Conservation (phyloP, 2,329 filamentous ascomycete genomes). For the Fusarium caatingaense region DNA sequence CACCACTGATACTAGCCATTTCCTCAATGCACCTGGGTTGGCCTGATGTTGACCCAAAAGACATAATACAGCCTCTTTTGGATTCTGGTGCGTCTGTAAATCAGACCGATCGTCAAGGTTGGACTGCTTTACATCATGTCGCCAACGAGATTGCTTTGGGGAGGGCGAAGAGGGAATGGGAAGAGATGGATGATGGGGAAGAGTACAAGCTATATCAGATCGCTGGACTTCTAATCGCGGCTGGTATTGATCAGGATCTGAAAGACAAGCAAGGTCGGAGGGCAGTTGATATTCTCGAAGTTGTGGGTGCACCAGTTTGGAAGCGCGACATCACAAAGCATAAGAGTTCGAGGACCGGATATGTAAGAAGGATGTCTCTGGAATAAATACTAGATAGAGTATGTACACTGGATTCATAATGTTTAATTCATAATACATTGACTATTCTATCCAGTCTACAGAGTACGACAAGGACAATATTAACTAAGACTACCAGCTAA, state of each 20-base stretch:
- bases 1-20: constrained; percentile 3
- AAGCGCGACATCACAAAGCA: not conserved
- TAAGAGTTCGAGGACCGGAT: not conserved
- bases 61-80: constrained; percentile 3
- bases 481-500: not conserved
- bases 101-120: constrained; percentile 3
- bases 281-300: constrained; percentile 1
- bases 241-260: constrained; percentile 12
- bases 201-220: constrained; percentile 10
- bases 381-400: not conserved
- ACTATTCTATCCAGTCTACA: too few relatives aligned
- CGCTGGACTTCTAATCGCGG: not conserved
- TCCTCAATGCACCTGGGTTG: not conserved
- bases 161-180: constrained; percentile 10
- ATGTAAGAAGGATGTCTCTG: not conserved
- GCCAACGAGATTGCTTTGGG: constrained; percentile 14
- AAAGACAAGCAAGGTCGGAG: constrained; percentile 10
- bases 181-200: not conserved
- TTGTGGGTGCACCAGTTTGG: constrained; percentile 23
- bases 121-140: constrained; percentile 17
- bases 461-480: too few relatives aligned
- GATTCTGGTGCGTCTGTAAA: constrained; percentile 10
- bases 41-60: not conserved
- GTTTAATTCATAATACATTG: not conserved
- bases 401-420: not conserved